Conservation (phyloP, 495 filamentous ascomycete genomes). For the Hyaloscypha bicolor region DNA sequence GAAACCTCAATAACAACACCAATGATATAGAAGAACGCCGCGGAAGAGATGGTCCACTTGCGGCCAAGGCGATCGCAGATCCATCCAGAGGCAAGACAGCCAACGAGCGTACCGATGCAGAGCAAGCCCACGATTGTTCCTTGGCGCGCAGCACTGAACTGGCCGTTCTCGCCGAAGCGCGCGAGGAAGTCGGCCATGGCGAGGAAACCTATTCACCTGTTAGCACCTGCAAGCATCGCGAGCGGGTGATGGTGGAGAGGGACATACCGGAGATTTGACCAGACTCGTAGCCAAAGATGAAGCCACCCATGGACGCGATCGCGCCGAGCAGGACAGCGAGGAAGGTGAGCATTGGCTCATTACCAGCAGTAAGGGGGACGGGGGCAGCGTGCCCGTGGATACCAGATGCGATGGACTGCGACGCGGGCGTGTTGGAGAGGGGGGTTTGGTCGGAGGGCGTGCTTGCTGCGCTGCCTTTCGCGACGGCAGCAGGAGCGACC, state of each 20-base stretch:
- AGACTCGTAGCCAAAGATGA: conserved; percentile 81
- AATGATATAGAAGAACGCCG: conserved; percentile 65
- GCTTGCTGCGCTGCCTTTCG: not conserved
- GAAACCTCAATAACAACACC: conserved; percentile 71
- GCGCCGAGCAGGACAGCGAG: conserved; percentile 44
- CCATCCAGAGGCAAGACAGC: conserved; percentile 66
- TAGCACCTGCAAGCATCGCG: not conserved
- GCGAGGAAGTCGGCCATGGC: conserved; percentile 57
- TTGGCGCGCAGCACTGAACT: conserved; percentile 51
- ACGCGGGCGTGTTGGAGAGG: not conserved
- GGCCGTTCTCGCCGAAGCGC: conserved; percentile 48
- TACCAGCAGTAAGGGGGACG: not conserved
- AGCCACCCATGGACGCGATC: conserved; percentile 70
- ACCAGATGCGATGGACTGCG: not conserved
- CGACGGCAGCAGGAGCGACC: not conserved
- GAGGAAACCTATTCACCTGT: conserved; percentile 50
- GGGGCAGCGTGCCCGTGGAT: not conserved
- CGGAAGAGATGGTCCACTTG: conserved; percentile 51
- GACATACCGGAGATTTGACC: conserved; percentile 35
- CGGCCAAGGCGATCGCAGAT: conserved; percentile 50
- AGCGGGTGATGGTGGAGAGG: conserved; percentile 2
- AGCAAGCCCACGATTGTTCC: conserved; percentile 60
- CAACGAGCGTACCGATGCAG: conserved; percentile 69
- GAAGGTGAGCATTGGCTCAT: conserved; percentile 33
- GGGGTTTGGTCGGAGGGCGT: no score